A percentile compares a stretch with the other conserved stretches of the same genome.
Evolutionary conservation across 1,284 basidiomycete species (phyloP).

Genomic region (Ustilago hordei): DNA sequence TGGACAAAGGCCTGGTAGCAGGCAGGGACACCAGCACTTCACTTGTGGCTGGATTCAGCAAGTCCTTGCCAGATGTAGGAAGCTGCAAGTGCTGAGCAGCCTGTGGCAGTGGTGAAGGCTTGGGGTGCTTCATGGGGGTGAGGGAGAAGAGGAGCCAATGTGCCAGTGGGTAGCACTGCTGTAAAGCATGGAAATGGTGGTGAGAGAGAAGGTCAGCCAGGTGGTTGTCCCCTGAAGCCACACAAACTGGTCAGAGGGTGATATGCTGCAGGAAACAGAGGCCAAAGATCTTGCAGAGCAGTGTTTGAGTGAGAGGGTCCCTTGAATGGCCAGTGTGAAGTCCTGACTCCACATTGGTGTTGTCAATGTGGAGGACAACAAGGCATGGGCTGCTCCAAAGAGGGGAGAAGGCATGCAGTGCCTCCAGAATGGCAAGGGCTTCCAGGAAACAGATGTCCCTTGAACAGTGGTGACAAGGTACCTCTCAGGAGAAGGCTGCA

Average conservation of each 20-base stretch:
- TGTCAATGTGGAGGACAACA: neutral
- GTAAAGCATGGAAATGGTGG: neutral
- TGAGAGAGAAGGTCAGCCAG: neutral
- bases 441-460: neutral
- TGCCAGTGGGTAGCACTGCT: neutral
- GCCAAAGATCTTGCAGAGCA: neutral
- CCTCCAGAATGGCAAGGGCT: neutral
- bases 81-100: neutral
- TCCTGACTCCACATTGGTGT: neutral
- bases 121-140: neutral
- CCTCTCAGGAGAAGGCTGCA: neutral
- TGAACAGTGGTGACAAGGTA: neutral
- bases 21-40: too few relatives aligned
- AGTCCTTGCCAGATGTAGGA: too few relatives aligned
- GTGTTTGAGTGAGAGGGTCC: neutral
- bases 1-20: too few relatives aligned
- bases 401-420: neutral
- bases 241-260: neutral
- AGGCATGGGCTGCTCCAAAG: neutral
- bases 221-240: neutral
- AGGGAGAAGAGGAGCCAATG: neutral
- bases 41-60: too few relatives aligned
- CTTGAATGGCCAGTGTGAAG: neutral
- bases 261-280: constrained; percentile 1
- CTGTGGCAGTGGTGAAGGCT: neutral